A percentile compares a stretch with the other conserved stretches of the same genome.
Evolutionary conservation across 1,139 yeast genomes (phyloP).

Genomic region (Candida dubliniensis): DNA sequence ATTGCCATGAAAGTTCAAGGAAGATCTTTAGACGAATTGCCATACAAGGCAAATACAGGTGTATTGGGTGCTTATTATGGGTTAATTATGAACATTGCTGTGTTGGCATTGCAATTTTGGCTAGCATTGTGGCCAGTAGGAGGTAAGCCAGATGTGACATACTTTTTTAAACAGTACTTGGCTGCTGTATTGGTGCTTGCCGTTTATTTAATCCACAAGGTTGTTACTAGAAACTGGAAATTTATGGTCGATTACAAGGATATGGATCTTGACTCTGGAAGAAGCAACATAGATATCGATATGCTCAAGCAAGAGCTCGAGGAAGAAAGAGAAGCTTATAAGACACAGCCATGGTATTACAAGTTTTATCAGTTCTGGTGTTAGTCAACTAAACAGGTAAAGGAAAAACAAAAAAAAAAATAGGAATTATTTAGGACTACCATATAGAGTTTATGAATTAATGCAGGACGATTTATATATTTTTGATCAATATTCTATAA

Average conservation of each 20-base stretch:
- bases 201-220: conserved; percentile 35
- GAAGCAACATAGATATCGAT: conserved; percentile 40
- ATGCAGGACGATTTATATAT: too few species aligned
- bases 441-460: neutral
- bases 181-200: conserved; percentile 35
- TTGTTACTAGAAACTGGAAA: conserved; percentile 30
- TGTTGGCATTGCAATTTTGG: conserved; percentile 45
- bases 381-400: conserved; percentile 9
- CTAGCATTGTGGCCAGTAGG: conserved; percentile 40
- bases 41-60: conserved; percentile 35
- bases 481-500: too few species aligned
- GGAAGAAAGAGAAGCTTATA: conserved; percentile 33
- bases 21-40: conserved; percentile 31
- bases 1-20: conserved; percentile 28
- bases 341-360: conserved; percentile 30
- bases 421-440: neutral
- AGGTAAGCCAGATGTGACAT: conserved; percentile 26
- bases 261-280: conserved; percentile 42
- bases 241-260: conserved; percentile 29
- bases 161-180: conserved; percentile 36
- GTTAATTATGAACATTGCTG: conserved; percentile 30
- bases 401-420: neutral
- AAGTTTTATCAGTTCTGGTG: conserved; percentile 37
- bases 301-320: conserved; percentile 37
- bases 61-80: conserved; percentile 35